These are phyloP conservation scores for Sugiyamaella marilandica DNA, from an alignment of 805 yeast genomes.

Conservation along the genomic window DNA sequence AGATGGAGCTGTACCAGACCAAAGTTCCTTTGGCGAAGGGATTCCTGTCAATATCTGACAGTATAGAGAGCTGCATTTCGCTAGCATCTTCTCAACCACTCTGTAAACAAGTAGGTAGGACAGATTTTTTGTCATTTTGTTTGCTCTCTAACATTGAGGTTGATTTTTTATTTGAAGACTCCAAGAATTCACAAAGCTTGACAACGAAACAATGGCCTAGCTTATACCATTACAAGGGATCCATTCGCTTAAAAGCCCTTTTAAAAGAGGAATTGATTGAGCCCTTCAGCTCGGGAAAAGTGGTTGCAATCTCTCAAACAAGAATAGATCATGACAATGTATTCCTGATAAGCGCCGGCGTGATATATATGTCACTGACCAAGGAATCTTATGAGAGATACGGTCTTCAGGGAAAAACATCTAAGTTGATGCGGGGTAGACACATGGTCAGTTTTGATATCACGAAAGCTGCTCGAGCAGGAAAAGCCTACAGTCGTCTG, in stretches of 20 bases:
- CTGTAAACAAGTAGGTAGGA: not conserved
- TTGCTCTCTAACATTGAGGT: no score
- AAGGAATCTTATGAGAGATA: conserved; percentile 30
- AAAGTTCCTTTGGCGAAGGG: not conserved
- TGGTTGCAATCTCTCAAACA: conserved; percentile 16
- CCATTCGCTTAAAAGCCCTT: no score
- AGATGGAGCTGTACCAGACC: not conserved
- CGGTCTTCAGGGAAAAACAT: conserved; percentile 33
- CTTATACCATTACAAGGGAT: no score
- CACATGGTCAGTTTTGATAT: conserved; percentile 16
- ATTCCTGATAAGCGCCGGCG: conserved; percentile 29
- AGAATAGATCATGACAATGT: conserved; percentile 33
- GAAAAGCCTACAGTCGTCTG: conserved; percentile 19
- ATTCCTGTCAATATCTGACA: not conserved
- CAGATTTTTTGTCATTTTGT: not conserved
- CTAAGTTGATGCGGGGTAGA: conserved; percentile 18
- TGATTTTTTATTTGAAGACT: no score
- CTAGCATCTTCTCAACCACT: not conserved
- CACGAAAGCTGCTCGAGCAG: conserved; percentile 6
- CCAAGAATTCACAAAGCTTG: no score
- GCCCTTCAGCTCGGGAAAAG: not conserved
- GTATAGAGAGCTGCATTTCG: not conserved
- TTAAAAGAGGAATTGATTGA: no score
- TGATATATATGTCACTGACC: conserved; percentile 31
- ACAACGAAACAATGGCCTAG: no score